phyloP scores from a whole-genome alignment of 2,329 filamentous ascomycete genomes.

The Arachnomyces sp. region DNA sequence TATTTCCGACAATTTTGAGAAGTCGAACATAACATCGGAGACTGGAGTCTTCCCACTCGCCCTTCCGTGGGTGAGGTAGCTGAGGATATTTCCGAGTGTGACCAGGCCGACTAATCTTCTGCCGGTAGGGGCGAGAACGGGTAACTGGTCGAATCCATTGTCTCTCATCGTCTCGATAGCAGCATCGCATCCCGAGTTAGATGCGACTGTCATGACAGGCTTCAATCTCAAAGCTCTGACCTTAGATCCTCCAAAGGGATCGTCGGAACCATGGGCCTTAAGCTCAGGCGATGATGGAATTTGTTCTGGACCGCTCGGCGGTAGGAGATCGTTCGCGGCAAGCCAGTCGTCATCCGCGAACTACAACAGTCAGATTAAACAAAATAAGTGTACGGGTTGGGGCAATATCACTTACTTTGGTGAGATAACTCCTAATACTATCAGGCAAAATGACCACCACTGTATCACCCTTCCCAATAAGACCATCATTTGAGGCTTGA shows the following conservation, averaged over 20 bases:
- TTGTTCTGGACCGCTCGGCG: conserved; percentile 29
- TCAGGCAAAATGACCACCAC: conserved; percentile 90
- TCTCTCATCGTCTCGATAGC: conserved; percentile 98
- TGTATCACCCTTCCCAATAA: conserved; percentile 73
- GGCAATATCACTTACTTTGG: conserved; percentile 54
- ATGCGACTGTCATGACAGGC: conserved; percentile 78
- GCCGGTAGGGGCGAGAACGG: conserved; percentile 66
- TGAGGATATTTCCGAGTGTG: conserved; percentile 88
- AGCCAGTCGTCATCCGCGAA: conserved; percentile 99
- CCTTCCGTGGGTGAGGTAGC: conserved; percentile 77
- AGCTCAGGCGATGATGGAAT: conserved; percentile 20
- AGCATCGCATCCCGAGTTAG: conserved; percentile 65
- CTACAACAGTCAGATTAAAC: conserved; percentile 24
- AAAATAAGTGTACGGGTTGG: background rate
- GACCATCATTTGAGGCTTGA: conserved; percentile 66
- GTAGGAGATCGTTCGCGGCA: conserved; percentile 85
- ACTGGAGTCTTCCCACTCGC: conserved; percentile 68
- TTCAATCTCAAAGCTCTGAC: conserved; percentile 80
- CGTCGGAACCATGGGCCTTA: conserved; percentile 39
- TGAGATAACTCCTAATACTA: conserved; percentile 93
- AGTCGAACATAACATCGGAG: conserved; percentile 93
- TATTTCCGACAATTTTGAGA: conserved; percentile 76
- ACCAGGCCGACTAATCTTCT: conserved; percentile 80
- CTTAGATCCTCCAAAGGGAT: conserved; percentile 71
- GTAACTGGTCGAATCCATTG: conserved; percentile 95